Base-by-base conservation (phyloP, 345 rosid genomes). In the Syzygium grande region DNA sequence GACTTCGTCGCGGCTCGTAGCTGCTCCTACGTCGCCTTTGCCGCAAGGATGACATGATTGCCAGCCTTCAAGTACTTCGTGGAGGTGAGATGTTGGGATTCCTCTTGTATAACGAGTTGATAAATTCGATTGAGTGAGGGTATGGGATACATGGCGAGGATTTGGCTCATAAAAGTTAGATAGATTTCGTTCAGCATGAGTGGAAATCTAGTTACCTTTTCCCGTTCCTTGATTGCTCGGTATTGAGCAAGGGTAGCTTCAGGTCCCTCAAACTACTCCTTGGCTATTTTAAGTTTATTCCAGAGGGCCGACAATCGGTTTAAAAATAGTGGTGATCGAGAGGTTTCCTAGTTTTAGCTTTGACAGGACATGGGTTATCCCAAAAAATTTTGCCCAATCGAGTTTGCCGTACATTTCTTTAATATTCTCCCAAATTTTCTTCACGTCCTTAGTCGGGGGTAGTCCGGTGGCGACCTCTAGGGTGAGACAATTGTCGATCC, bases 401-500 rank as follows among this genome's bases (percentile, higher is more conserved):
- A 56, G 13, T 23, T 10, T 56, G 10, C 23, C 5, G 5, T 56
- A 56, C 61, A 23, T 56, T 27, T 56, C n/a, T 56, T 2, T 1
- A 13, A 63, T 63, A 8, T 63, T 63, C 34, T 63, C 38, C 38
- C 38, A n/a, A 6, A n/a, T n/a, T 3, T 63, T 3, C 16, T 16
- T 61, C 6, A 38, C 38, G 16, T 63, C 38, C 14, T 63, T 4
- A 0, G 16, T 63, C 1, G 30, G 4, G 14, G 17, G 16, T 3
- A 63, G 9, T n/a, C 38, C 2, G 0, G 16, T 1, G 19, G 2
- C 38, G 9, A 63, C 73, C 19, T 3, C 16, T 0, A 3, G 73
- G 30, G 38, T 63, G 16, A 63, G 30, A 9, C 10, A 63, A 30
- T 63, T 63, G 4, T 29, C 5, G 1, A 63, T 54, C 19, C 73